phyloP scores from a whole-genome alignment of 2,329 filamentous ascomycete species.

The Fonsecaea monophora region DNA sequence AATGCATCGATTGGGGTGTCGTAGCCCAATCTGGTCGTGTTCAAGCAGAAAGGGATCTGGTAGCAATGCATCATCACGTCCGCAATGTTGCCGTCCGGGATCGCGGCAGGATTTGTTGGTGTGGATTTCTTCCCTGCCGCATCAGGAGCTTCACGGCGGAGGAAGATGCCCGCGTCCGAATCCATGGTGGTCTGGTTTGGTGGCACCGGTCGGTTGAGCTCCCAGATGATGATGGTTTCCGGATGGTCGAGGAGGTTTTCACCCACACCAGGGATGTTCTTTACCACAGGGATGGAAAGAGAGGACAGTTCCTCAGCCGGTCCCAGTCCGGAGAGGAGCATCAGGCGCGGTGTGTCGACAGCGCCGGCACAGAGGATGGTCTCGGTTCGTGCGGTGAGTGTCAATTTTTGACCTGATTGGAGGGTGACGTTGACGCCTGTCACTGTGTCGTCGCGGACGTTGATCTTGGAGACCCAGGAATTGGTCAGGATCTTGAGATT shows the following conservation, averaged over 20 bases:
- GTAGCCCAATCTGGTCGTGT: constrained; percentile 81
- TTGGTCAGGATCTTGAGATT: constrained; percentile 88
- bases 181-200: constrained; percentile 87
- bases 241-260: constrained; percentile 71
- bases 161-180: constrained; percentile 86
- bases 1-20: constrained; percentile 76
- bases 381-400: constrained; percentile 70
- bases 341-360: constrained; percentile 76
- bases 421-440: constrained; percentile 76
- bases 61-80: constrained; percentile 98
- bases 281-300: constrained; percentile 64
- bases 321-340: constrained; percentile 62
- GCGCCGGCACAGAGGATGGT: constrained; percentile 81
- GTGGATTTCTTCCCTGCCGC: constrained; percentile 62
- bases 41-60: constrained; percentile 89
- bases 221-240: constrained; percentile 73
- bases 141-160: constrained; percentile 76
- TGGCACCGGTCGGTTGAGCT: constrained; percentile 79
- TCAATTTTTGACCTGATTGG: constrained; percentile 63
- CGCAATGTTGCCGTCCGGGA: constrained; percentile 73
- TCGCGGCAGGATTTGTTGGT: constrained; percentile 52
- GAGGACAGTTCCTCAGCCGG: constrained; percentile 59
- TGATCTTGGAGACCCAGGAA: constrained; percentile 83
- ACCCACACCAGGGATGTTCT: constrained; percentile 67
- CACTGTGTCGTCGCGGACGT: constrained; percentile 70